These are phyloP conservation scores for Peniophora sp. DNA, from an alignment of 1,284 basidiomycete genomes.

Conservation along the genomic window DNA sequence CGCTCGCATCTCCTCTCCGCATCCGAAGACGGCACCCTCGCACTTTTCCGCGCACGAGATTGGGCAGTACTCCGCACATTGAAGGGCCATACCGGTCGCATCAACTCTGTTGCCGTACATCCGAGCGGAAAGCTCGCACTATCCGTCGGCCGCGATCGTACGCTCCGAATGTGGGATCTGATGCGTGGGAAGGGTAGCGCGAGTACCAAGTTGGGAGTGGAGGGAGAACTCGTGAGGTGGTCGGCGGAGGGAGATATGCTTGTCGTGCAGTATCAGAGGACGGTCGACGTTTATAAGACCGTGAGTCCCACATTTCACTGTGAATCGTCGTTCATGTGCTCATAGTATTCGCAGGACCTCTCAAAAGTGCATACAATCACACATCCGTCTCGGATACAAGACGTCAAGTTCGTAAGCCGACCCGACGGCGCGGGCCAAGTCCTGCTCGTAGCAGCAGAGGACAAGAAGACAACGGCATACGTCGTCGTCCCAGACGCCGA, in stretches of 20 bases:
- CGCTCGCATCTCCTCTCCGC: constrained; percentile 85
- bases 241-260: constrained; percentile 70
- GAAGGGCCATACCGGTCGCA: constrained; percentile 88
- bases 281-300: constrained; percentile 76
- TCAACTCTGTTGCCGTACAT: constrained; percentile 88
- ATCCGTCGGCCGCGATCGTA: constrained; percentile 85
- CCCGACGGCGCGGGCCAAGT: constrained; percentile 50
- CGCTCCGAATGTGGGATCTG: constrained; percentile 96
- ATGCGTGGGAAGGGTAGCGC: constrained; percentile 90
- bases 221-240: constrained; percentile 86
- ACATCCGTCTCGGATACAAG: constrained; percentile 76
- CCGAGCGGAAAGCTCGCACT: constrained; percentile 88
- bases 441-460: constrained; percentile 78
- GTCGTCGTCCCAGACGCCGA: constrained; percentile 35
- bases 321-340: background rate
- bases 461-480: constrained; percentile 77
- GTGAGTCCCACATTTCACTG: constrained; percentile 27
- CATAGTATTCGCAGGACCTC: constrained; percentile 48
- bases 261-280: constrained; percentile 68
- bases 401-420: constrained; percentile 62
- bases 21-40: constrained; percentile 85
- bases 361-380: constrained; percentile 59
- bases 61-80: constrained; percentile 86
- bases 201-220: constrained; percentile 76
- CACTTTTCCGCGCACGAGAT: constrained; percentile 86